Conservation (phyloP, 345 rosid genomes). For the Populus alba region DNA sequence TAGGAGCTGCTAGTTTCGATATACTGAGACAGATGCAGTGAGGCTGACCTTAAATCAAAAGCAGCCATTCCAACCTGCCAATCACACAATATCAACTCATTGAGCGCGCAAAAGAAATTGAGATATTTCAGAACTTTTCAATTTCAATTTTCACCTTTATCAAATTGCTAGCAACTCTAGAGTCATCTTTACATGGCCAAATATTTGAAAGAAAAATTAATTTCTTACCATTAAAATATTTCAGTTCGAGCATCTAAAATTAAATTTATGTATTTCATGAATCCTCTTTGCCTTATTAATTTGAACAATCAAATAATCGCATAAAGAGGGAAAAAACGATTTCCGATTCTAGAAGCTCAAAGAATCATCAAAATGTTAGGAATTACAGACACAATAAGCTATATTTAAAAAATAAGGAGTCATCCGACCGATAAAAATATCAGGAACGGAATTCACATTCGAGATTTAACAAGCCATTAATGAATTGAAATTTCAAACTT, state of each 20-base stretch:
- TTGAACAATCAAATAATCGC: background rate
- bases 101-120: background rate
- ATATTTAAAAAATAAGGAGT: no score
- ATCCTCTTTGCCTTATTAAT: background rate
- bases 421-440: background rate
- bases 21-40: slow-evolving; percentile 90
- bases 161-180: background rate
- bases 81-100: background rate
- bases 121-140: background rate
- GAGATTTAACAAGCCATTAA: background rate
- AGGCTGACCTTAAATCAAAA: slow-evolving; percentile 83
- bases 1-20: slow-evolving; percentile 95
- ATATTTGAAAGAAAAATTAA: background rate
- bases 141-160: background rate
- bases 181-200: background rate
- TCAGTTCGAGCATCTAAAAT: background rate
- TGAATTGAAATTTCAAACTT: background rate
- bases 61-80: slow-evolving; percentile 93
- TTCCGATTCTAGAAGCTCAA: background rate
- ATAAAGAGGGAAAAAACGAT: no score
- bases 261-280: background rate
- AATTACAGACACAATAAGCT: background rate
- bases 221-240: background rate
- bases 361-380: background rate
- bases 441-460: background rate